Percentiles rank a stretch among this genome's conserved stretches.
Conservation (phyloP, 2,329 filamentous ascomycete genomes). For the Monosporascus sp. region DNA sequence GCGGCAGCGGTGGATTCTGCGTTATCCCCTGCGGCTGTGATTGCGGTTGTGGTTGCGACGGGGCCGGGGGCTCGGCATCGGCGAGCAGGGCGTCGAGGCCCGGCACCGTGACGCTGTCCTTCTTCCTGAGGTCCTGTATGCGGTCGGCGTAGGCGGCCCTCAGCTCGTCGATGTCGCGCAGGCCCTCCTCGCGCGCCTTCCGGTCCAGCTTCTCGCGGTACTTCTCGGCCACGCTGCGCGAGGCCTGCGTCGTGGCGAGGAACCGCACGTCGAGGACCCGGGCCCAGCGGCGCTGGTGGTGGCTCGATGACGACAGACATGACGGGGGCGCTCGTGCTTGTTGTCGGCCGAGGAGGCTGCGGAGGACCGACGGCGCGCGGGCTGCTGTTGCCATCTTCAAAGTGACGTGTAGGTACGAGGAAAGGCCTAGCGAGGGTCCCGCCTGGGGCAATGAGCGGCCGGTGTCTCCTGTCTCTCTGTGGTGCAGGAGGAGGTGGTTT, state of each 20-base stretch:
- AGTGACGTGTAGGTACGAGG: background rate
- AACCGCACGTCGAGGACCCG: conserved; percentile 90
- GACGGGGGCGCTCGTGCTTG: conserved; percentile 26
- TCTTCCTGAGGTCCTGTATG: conserved; percentile 66
- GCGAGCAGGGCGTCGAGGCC: conserved; percentile 27
- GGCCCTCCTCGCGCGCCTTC: conserved; percentile 73
- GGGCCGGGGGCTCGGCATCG: conserved; percentile 18
- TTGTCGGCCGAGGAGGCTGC: conserved; percentile 34
- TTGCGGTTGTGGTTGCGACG: conserved; percentile 27
- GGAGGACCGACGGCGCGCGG: conserved; percentile 32
- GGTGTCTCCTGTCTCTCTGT: too few relatives aligned
- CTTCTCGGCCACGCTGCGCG: conserved; percentile 68
- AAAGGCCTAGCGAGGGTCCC: background rate
- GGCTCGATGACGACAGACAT: conserved; percentile 18
- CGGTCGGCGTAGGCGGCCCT: conserved; percentile 80
- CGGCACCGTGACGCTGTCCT: conserved; percentile 51
- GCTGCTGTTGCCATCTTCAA: conserved; percentile 1
- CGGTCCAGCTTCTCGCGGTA: conserved; percentile 80
- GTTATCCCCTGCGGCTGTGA: conserved; percentile 19
- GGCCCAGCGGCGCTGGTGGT: conserved; percentile 79
- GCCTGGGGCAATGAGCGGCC: too few relatives aligned
- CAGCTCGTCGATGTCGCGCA: conserved; percentile 65
- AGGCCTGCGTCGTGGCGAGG: conserved; percentile 69
- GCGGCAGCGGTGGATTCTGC: conserved; percentile 9
- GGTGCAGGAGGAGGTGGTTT: too few relatives aligned